Evolutionary conservation across 2,329 filamentous ascomycete species (phyloP).

Genomic region (Bimuria novae-zelandiae): DNA sequence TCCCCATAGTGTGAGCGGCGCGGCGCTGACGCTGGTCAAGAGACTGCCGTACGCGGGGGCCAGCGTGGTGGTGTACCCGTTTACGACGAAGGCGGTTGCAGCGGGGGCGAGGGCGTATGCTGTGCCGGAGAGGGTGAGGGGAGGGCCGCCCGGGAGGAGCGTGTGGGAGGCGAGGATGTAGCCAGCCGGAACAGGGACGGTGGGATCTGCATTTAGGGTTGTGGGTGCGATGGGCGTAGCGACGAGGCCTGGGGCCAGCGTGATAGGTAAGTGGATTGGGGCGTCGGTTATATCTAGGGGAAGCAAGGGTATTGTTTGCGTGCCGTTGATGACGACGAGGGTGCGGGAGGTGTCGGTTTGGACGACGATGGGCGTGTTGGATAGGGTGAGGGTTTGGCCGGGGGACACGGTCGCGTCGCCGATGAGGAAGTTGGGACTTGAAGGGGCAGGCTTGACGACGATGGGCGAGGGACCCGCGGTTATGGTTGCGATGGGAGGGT

Average conservation of each 20-base stretch:
- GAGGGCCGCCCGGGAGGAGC: slow-evolving; percentile 39
- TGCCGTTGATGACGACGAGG: not conserved
- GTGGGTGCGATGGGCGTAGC: slow-evolving; percentile 20
- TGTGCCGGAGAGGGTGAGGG: slow-evolving; percentile 45
- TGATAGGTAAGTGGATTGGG: slow-evolving; percentile 16
- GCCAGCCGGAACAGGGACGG: not conserved
- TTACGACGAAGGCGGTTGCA: slow-evolving; percentile 44
- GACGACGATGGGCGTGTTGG: not conserved
- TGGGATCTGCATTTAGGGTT: not conserved
- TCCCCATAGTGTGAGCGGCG: slow-evolving; percentile 45
- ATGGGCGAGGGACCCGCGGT: slow-evolving; percentile 7
- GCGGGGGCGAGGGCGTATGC: slow-evolving; percentile 39
- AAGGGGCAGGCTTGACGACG: slow-evolving; percentile 2
- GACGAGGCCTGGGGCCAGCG: slow-evolving; percentile 22
- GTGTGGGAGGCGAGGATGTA: slow-evolving; percentile 40
- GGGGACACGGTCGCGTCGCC: not conserved
- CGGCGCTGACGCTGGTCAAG: slow-evolving; percentile 28
- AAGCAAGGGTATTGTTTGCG: slow-evolving; percentile 18
- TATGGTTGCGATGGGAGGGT: slow-evolving; percentile 18
- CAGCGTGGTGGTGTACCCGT: slow-evolving; percentile 33
- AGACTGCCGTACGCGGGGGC: slow-evolving; percentile 21
- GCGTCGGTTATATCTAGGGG: not conserved
- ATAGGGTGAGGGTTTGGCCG: not conserved
- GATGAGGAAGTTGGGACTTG: slow-evolving; percentile 2
- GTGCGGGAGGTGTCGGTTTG: not conserved